A percentile compares a stretch with the other conserved stretches of the same genome.
Conservation (phyloP, 306 rosid species). For the Gynostemma pentaphyllum region DNA sequence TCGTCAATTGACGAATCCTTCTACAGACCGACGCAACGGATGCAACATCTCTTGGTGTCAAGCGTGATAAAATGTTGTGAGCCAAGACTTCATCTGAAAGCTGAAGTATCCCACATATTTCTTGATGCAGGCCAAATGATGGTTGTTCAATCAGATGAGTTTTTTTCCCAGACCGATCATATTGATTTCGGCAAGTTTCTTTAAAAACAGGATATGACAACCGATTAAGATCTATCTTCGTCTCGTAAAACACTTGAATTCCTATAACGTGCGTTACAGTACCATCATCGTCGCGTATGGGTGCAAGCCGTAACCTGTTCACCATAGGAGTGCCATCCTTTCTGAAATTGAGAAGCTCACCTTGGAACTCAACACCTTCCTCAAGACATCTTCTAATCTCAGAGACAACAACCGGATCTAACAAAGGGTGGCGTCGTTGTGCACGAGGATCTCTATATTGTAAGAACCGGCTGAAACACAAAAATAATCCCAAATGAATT, state of each 20-base stretch:
- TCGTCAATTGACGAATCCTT: constrained; percentile 77
- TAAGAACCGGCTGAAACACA: constrained; percentile 77
- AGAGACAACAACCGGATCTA: constrained; percentile 92
- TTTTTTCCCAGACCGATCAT: constrained; percentile 29
- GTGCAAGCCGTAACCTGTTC: constrained; percentile 67
- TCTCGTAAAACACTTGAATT: constrained; percentile 77
- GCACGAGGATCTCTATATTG: constrained; percentile 91
- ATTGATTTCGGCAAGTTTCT: constrained; percentile 49
- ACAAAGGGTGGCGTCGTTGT: constrained; percentile 89
- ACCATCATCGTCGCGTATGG: constrained; percentile 81
- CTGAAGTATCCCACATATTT: constrained; percentile 79
- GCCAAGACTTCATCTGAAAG: constrained; percentile 97
- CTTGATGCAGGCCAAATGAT: constrained; percentile 38
- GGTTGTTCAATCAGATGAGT: constrained; percentile 27
- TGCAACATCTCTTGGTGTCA: constrained; percentile 97
- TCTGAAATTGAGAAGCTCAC: constrained; percentile 87
- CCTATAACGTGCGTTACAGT: constrained; percentile 77
- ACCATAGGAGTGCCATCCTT: constrained; percentile 90
- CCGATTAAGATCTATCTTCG: constrained; percentile 61
- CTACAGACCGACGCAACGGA: constrained; percentile 96
- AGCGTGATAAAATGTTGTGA: constrained; percentile 80
- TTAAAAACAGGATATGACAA: constrained; percentile 90
- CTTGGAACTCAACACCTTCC: constrained; percentile 81
- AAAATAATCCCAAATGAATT: not conserved
- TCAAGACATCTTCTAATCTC: constrained; percentile 88